These are phyloP conservation scores for Phytophthora chlamydospora DNA, from an alignment of 352 stramenopile genomes.

Conservation along the genomic window DNA sequence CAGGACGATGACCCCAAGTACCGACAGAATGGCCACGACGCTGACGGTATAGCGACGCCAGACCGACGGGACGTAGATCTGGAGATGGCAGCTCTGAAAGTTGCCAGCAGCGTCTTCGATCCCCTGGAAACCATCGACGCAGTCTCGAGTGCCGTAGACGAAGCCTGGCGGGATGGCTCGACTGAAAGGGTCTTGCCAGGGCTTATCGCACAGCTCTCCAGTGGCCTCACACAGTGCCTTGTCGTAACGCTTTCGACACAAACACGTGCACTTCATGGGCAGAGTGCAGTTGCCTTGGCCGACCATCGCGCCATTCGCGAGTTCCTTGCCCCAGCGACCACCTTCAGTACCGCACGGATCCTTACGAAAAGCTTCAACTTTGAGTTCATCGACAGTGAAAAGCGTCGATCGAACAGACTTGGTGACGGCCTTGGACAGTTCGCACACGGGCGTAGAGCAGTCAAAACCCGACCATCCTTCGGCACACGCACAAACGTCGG, in stretches of 20 bases:
- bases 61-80: constrained; percentile 92
- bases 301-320: constrained; percentile 70
- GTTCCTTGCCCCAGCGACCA: constrained; percentile 75
- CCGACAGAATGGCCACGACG: constrained; percentile 71
- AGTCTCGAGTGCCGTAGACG: constrained; percentile 93
- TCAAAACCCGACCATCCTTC: constrained; percentile 95
- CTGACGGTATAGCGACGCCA: constrained; percentile 87
- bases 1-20: constrained; percentile 72
- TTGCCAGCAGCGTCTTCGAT: constrained; percentile 87
- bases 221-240: constrained; percentile 62
- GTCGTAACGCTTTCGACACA: constrained; percentile 90
- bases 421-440: constrained; percentile 51
- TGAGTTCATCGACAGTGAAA: constrained; percentile 94
- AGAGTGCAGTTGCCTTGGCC: constrained; percentile 94
- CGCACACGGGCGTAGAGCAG: constrained; percentile 92
- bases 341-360: constrained; percentile 93
- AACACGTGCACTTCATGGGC: constrained; percentile 91
- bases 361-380: constrained; percentile 92
- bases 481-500: constrained; percentile 92
- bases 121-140: constrained; percentile 94
- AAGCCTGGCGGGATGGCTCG: constrained; percentile 80
- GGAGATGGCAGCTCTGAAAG: constrained; percentile 94
- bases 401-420: constrained; percentile 82
- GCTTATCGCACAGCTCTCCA: constrained; percentile 83
- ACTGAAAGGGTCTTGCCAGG: constrained; percentile 81